Base-by-base conservation (phyloP, 371 early-diverging fungal genomes). In the Circinella minor region DNA sequence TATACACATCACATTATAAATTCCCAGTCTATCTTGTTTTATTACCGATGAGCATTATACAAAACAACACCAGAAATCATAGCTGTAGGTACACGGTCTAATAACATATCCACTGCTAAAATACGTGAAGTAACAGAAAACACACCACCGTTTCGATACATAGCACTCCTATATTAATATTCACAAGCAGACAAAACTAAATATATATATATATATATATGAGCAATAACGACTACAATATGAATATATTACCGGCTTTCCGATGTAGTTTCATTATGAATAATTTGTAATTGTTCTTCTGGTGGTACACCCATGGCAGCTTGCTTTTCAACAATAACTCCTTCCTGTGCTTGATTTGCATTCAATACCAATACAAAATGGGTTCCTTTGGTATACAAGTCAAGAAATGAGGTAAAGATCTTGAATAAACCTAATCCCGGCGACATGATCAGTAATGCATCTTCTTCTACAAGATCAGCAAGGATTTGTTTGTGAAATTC, bases 81-180 rank as follows among this genome's bases (percentile, higher is more conserved):
- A 63, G 93, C 77, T 3, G 81, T 71, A 3, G 98, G 95, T 2
- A 99, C 81, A 38, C 91, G 83, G 14, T 89, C 84, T 67, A 92
- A 91, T 39, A 99, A 79, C 82, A 99, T 83, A 77, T 99, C 99
- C 47, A 97, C 96, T n/a, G 96, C 90, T 36, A 99, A 79, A 54
- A 98, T 95, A 43, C 96, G 87, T 18, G 97, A 91, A 1, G 98
- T 95, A 36, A 94, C 85, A 6, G 94, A 88, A 67, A 98, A 82
- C 5, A 99, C 85, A 9, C 99, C 99, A 59, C 99, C 96, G 38
- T 78, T 73, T 3, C 90, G 85, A 80, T 98, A 98, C 67, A 95
- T 74, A 11, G 81, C 86, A 6, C 77, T 69, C 91, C 93, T 76
- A 39, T 62, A 17, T 18, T 27, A 47, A 47, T 27, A 17, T 64